A percentile compares a stretch with the other conserved stretches of the same genome.
Evolutionary conservation across 805 yeast species (phyloP).

Genomic region (Starmerella scarabaei): DNA sequence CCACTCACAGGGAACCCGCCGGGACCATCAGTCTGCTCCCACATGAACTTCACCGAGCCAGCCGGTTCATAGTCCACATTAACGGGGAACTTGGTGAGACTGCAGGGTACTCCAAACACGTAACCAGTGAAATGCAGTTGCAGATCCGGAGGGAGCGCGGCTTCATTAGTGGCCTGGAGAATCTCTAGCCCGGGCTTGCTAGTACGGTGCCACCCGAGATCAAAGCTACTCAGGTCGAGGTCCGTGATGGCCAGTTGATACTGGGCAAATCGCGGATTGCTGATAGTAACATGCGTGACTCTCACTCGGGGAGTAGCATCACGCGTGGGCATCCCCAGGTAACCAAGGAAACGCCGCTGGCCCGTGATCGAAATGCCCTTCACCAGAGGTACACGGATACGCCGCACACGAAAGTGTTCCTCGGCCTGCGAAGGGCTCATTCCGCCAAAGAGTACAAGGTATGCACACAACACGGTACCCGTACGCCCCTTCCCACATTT

Average conservation of each 20-base stretch:
- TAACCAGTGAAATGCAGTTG: neutral
- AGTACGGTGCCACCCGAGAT: neutral
- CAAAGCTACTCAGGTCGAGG: neutral
- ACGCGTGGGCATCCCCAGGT: slow-evolving; percentile 31
- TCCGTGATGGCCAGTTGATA: slow-evolving; percentile 7
- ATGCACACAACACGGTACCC: slow-evolving; percentile 63
- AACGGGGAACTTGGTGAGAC: slow-evolving; percentile 1
- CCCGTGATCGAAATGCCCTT: slow-evolving; percentile 59
- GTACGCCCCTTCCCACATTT: slow-evolving; percentile 88
- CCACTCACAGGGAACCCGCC: slow-evolving; percentile 12
- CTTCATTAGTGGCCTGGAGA: neutral
- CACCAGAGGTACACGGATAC: slow-evolving; percentile 47
- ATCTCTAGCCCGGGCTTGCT: neutral
- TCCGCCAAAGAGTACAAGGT: slow-evolving; percentile 41
- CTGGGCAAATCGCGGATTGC: slow-evolving; percentile 7
- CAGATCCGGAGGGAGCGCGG: slow-evolving; percentile 4
- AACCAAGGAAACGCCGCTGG: slow-evolving; percentile 54
- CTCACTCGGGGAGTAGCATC: neutral
- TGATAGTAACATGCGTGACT: slow-evolving; percentile 11
- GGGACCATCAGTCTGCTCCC: slow-evolving; percentile 17
- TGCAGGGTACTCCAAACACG: slow-evolving; percentile 1
- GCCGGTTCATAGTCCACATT: slow-evolving; percentile 7
- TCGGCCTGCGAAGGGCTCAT: slow-evolving; percentile 37
- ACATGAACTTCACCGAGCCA: slow-evolving; percentile 1
- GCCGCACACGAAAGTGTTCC: slow-evolving; percentile 37